phyloP scores from a whole-genome alignment of 1,284 basidiomycete species.

The Trichosporon sp. region DNA sequence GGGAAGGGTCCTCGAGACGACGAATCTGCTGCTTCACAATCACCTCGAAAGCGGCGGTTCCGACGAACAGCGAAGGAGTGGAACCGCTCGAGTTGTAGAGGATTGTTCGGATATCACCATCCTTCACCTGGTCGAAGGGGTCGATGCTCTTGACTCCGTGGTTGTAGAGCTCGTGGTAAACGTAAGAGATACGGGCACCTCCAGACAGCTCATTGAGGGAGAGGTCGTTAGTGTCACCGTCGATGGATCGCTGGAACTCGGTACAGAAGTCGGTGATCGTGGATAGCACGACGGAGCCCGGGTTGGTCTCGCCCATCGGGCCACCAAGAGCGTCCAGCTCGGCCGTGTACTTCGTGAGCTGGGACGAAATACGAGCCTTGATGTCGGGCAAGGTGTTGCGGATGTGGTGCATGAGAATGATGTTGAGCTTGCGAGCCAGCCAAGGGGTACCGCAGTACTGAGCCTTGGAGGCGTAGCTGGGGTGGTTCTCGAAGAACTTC shows the following conservation, averaged over 20 bases:
- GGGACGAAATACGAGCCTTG: constrained; percentile 82
- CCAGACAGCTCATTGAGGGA: constrained; percentile 91
- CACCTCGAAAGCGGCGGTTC: constrained; percentile 92
- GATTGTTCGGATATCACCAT: constrained; percentile 91
- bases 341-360: constrained; percentile 76
- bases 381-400: constrained; percentile 94
- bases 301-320: constrained; percentile 73
- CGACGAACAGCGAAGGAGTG: constrained; percentile 91
- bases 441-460: constrained; percentile 97
- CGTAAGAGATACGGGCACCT: constrained; percentile 95
- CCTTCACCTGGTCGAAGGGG: constrained; percentile 97
- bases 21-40: constrained; percentile 99
- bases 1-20: constrained; percentile 82
- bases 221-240: constrained; percentile 93
- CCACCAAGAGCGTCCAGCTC: constrained; percentile 86
- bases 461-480: constrained; percentile 85
- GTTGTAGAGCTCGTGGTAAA: constrained; percentile 97
- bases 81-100: constrained; percentile 97
- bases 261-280: constrained; percentile 97
- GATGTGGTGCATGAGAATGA: constrained; percentile 98
- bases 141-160: constrained; percentile 93
- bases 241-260: constrained; percentile 93
- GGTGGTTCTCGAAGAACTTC: constrained; percentile 87
- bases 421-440: constrained; percentile 92
- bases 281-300: constrained; percentile 79